A percentile compares a stretch with the other conserved stretches of the same genome.
Conservation (phyloP, 768 basidiomycete genomes). For the Suillus cothurnatus region DNA sequence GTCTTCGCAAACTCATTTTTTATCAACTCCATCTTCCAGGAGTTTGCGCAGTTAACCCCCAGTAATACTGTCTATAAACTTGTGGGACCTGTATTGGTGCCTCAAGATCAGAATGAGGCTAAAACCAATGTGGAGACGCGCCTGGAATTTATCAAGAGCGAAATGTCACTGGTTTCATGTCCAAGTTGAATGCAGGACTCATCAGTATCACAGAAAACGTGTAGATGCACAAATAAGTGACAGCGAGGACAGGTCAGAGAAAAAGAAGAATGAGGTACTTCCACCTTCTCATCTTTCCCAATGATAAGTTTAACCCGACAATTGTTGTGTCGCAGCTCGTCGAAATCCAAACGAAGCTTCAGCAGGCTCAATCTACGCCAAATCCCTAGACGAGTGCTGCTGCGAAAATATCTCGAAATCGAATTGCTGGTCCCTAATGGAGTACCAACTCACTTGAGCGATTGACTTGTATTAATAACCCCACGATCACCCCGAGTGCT, state of each 20-base stretch:
- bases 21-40: constrained; percentile 48
- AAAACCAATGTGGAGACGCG: constrained; percentile 88
- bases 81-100: constrained; percentile 86
- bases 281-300: not conserved
- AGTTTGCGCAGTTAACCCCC: constrained; percentile 73
- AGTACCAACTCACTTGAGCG: not conserved
- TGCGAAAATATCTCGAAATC: not conserved
- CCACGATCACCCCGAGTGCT: not conserved
- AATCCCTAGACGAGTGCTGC: not conserved
- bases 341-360: constrained; percentile 63
- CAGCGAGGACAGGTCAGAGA: constrained; percentile 71
- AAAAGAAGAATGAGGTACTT: constrained; percentile 78
- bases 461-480: not conserved
- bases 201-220: constrained; percentile 55
- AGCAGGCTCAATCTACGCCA: constrained; percentile 37
- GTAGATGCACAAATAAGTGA: constrained; percentile 85
- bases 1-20: not conserved
- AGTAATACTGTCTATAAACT: constrained; percentile 88
- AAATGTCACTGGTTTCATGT: constrained; percentile 63
- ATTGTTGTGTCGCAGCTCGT: constrained; percentile 50
- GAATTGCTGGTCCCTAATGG: not conserved
- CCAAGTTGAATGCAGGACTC: constrained; percentile 15
- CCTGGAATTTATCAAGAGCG: constrained; percentile 82
- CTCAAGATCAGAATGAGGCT: constrained; percentile 88
- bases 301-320: constrained; percentile 10